Base-by-base conservation (phyloP, 257 asterid species). In the Solanum medicagineum region DNA sequence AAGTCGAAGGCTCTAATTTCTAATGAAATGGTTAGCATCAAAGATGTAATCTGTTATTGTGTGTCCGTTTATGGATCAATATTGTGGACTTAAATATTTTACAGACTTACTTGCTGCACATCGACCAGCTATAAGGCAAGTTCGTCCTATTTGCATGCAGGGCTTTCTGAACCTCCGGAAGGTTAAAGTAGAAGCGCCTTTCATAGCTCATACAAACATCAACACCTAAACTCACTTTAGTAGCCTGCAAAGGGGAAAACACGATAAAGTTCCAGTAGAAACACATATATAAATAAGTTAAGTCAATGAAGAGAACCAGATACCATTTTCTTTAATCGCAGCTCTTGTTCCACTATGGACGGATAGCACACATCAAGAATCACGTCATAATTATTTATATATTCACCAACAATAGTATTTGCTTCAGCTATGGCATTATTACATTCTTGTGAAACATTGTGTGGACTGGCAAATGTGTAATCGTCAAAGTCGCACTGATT, bases 361-460 rank as follows among this genome's bases (percentile, higher is more conserved):
- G 99, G 98, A 91, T 97, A 95, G 92, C 99, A 97, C 20, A 95
- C 95, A 55, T 97, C 98, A 49, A 95, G 97, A 88, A 95, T 92
- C 51, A 97, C 98, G 29, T 97, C 99, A 51, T 97, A 95, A n/a
- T 80, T 81, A 73, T 97, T 90, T 85, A 97, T 87, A 83, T 97
- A 97, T 5, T 91, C 89, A 14, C 99, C 94, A 81, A 97, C 97
- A 12, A 95, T 91, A 65, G 66, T 55, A 73, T 94, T 86, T 74
- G 98, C 98, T 89, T 89, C 83, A 3, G 94, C 57, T 45, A 94
- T 81, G 88, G 96, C 98, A 32, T 91, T 60, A 83, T 88, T 88
- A 85, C 99, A 97, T 53, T 90, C 54, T 12, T 84, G 32, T n/a
- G 98, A 90, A 63, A 90, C 94, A 51, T 94, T 95, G 88, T 97